Evolutionary conservation across 345 rosid species (phyloP).

Genomic region (Populus pruinosa): DNA sequence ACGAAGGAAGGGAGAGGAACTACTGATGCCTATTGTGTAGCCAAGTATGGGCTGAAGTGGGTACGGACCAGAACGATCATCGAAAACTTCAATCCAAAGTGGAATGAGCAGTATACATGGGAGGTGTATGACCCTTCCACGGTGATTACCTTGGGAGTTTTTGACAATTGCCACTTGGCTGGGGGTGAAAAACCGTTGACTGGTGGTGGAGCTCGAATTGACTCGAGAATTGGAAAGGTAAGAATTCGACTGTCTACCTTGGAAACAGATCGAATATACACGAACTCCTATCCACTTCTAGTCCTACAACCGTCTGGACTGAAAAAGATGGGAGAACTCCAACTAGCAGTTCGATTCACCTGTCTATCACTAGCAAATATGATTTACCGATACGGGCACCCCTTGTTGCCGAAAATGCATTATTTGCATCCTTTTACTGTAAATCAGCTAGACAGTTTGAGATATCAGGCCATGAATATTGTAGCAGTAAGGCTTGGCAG

Average conservation of each 20-base stretch:
- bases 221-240: slow-evolving; percentile 32
- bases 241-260: slow-evolving; percentile 28
- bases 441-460: slow-evolving; percentile 30
- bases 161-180: slow-evolving; percentile 30
- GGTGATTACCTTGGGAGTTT: slow-evolving; percentile 33
- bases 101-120: slow-evolving; percentile 39
- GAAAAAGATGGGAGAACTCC: slow-evolving; percentile 35
- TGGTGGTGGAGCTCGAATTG: slow-evolving; percentile 16
- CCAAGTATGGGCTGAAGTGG: slow-evolving; percentile 35
- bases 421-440: slow-evolving; percentile 35
- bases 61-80: slow-evolving; percentile 31
- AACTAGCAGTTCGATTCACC: slow-evolving; percentile 34
- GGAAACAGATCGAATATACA: slow-evolving; percentile 31
- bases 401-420: slow-evolving; percentile 35
- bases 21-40: slow-evolving; percentile 32
- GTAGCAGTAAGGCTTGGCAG: slow-evolving; percentile 29
- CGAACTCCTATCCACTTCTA: slow-evolving; percentile 31
- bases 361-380: slow-evolving; percentile 25
- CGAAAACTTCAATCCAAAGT: slow-evolving; percentile 30
- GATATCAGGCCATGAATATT: slow-evolving; percentile 28
- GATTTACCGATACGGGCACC: slow-evolving; percentile 29
- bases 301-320: slow-evolving; percentile 32
- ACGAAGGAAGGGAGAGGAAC: slow-evolving; percentile 19
- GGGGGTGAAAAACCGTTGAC: slow-evolving; percentile 8
- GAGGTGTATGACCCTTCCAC: slow-evolving; percentile 38